Base-by-base conservation (phyloP, 2,329 filamentous ascomycete species). In the Nigrospora osmanthi region DNA sequence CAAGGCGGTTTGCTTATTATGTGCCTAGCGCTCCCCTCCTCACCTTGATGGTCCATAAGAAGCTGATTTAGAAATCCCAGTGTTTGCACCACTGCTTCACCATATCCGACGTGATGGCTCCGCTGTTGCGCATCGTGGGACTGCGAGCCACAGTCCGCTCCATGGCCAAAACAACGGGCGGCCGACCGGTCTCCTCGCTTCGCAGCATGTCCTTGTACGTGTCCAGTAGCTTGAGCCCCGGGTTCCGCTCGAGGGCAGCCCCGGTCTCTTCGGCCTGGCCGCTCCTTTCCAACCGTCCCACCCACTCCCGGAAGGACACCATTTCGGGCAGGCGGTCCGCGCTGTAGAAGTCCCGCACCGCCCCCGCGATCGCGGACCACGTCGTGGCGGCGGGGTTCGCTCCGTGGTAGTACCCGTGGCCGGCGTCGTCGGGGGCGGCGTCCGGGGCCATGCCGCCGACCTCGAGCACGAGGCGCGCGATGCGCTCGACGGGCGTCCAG, bases 401-500 rank as follows among this genome's bases (percentile, higher is more conserved):
- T 33, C 68, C 65, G 54, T 77, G 72, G 58, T 71, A 78, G 46
- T 70, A 69, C 1, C 66, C 65, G 28, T 48, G 49, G 19, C 66
- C 56, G n/a, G 63, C 52, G 10, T 58, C 48, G 10, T 44, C 9
- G 6, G 4, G 6, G 1, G 58, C 38, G 7, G 62, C 49, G 9
- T 46, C 40, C 17, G 57, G 52, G 1, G 61, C 56, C 3, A 67
- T 57, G 15, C 67, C 64, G 1, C 61, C 54, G 2, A 75, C 63
- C 43, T 79, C 75, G 17, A 72, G 60, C 39, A 79, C 58, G 3
- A 73, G 58, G 0, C 58, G 55, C 1, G 73, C 69, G 15, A 76
- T 67, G 19, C 61, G 54, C 47, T 75, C 76, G 9, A 75, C 64
- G 0, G 78, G 75, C 2, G 74, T 64, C 78, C 78, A 81, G 54